Conservation (phyloP, 176 grass and related monocot species). For the Melocanna baccifera region DNA sequence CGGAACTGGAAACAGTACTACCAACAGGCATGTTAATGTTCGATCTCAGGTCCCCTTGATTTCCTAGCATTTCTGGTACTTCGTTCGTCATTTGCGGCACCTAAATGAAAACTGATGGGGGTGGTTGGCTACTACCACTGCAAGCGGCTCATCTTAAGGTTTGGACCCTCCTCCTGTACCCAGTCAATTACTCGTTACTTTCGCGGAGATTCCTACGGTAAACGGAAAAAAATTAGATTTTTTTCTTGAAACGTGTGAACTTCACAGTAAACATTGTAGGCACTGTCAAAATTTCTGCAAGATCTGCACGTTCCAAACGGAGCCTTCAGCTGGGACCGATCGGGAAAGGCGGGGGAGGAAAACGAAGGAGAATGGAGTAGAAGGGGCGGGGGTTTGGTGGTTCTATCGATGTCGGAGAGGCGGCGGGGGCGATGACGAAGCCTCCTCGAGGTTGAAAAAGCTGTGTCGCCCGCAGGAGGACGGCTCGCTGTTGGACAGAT, state of each 20-base stretch:
- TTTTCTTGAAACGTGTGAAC: too few species aligned
- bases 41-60: background rate
- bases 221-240: background rate
- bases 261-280: too few species aligned
- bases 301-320: background rate
- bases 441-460: constrained; percentile 23
- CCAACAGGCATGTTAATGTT: background rate
- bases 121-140: background rate
- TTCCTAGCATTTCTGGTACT: too few species aligned
- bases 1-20: background rate
- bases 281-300: background rate
- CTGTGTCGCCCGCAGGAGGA: background rate
- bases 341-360: background rate
- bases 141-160: background rate
- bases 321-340: background rate
- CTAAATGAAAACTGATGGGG: background rate
- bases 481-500: background rate
- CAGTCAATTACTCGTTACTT: background rate
- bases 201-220: background rate
- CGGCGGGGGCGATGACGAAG: constrained; percentile 3
- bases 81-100: background rate
- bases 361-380: too few species aligned
- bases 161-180: background rate
- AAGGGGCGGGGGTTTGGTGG: background rate
- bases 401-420: background rate